phyloP scores from a whole-genome alignment of 192 early-diverging fungal species.

The Mortierella hygrophila region DNA sequence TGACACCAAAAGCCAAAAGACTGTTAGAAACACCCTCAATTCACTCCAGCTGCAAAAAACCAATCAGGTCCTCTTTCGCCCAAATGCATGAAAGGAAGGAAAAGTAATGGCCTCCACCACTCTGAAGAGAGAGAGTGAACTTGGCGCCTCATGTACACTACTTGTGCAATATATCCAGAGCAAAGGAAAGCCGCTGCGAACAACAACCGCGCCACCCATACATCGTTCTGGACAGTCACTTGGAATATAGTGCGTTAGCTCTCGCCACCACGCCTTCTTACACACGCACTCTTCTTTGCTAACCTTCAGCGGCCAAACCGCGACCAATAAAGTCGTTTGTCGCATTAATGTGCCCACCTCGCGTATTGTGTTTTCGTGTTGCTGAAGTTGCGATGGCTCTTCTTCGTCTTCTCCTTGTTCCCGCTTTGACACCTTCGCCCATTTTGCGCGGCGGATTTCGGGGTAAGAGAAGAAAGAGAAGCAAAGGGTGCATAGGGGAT shows the following conservation, averaged over 20 bases:
- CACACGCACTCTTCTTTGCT: background rate
- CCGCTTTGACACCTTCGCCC: background rate
- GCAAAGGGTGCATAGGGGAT: background rate
- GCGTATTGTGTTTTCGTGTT: background rate
- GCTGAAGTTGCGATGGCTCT: background rate
- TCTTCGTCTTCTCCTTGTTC: background rate
- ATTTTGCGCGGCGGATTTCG: background rate
- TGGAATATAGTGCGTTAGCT: background rate
- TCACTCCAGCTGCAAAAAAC: background rate
- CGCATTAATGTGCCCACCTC: background rate
- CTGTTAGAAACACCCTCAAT: background rate
- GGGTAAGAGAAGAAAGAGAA: background rate
- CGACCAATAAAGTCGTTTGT: background rate
- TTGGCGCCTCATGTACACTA: background rate
- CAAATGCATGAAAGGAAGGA: conserved; percentile 1
- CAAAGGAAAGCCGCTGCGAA: background rate
- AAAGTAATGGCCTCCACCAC: background rate
- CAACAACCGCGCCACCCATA: background rate
- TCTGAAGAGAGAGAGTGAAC: too few relatives aligned
- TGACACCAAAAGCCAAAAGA: too few relatives aligned
- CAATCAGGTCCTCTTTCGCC: background rate
- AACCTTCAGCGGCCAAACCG: background rate
- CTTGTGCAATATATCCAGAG: background rate
- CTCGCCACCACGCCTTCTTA: background rate
- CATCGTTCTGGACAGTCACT: too few relatives aligned